These are phyloP conservation scores for Alectoria sarmentosa DNA, from an alignment of 495 filamentous ascomycete genomes.

Conservation along the genomic window DNA sequence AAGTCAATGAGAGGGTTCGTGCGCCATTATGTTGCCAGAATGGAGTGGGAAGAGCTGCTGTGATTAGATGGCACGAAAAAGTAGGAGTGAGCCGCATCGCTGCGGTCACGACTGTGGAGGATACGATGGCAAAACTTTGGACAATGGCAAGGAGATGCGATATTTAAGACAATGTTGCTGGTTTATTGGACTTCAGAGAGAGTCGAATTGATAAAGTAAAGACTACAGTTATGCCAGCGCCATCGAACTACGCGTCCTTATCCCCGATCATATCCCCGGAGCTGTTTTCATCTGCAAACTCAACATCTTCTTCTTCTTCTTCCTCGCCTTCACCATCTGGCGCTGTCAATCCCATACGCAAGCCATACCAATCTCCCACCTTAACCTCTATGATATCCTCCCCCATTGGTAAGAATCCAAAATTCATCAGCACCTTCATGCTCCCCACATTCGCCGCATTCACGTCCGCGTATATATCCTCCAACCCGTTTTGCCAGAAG, in stretches of 20 bases:
- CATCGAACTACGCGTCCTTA: not conserved
- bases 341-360: no score
- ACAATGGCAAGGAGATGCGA: no score
- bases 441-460: constrained; percentile 15
- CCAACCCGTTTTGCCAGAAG: constrained; percentile 20
- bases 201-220: no score
- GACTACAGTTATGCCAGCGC: no score
- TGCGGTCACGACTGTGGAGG: not conserved
- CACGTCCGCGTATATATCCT: constrained; percentile 21
- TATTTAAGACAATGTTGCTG: no score
- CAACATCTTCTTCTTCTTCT: no score
- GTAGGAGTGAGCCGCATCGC: not conserved
- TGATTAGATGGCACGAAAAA: not conserved
- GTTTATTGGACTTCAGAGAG: no score
- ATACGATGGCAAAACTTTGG: no score
- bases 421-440: constrained; percentile 6
- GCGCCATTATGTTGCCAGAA: not conserved
- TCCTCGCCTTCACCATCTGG: no score
- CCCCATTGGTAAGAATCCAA: constrained; percentile 17
- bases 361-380: not conserved
- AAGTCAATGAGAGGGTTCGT: no score
- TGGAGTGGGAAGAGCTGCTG: not conserved
- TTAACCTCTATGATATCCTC: constrained; percentile 12
- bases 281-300: no score
- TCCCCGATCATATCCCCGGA: not conserved